Evolutionary conservation across 108 stramenopile species (phyloP).

Genomic region (Nitzschia sp.): DNA sequence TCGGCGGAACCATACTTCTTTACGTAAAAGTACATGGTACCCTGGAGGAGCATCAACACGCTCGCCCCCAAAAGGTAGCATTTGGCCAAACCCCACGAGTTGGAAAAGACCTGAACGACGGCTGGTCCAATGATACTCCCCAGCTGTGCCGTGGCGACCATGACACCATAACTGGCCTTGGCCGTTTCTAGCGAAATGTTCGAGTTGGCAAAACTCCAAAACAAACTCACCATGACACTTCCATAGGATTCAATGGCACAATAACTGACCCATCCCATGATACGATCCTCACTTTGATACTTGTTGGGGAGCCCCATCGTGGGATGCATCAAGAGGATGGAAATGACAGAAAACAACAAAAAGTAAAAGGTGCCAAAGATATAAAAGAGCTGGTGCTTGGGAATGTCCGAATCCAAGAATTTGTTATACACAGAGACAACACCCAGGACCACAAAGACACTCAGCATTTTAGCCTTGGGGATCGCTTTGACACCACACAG

Average conservation of each 20-base stretch:
- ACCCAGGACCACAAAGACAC: slow-evolving; percentile 89
- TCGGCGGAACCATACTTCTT: slow-evolving; percentile 71
- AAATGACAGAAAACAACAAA: slow-evolving; percentile 75
- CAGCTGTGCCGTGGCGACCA: slow-evolving; percentile 94
- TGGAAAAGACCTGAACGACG: slow-evolving; percentile 75
- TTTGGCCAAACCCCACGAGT: slow-evolving; percentile 71
- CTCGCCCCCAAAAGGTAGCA: slow-evolving; percentile 81
- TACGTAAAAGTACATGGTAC: slow-evolving; percentile 92
- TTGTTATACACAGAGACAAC: slow-evolving; percentile 93
- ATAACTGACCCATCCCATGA: slow-evolving; percentile 96
- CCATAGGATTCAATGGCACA: slow-evolving; percentile 96
- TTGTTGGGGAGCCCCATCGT: slow-evolving; percentile 88
- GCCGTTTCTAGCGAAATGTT: slow-evolving; percentile 90
- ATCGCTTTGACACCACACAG: slow-evolving; percentile 91
- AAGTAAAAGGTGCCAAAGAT: slow-evolving; percentile 95
- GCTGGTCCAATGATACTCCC: slow-evolving; percentile 95
- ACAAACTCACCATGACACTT: slow-evolving; percentile 92
- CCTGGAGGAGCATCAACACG: slow-evolving; percentile 84
- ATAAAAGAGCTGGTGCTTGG: slow-evolving; percentile 96
- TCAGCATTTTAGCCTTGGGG: slow-evolving; percentile 94
- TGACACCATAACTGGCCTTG: slow-evolving; percentile 93
- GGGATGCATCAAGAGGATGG: slow-evolving; percentile 77
- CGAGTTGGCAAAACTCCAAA: slow-evolving; percentile 96
- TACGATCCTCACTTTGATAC: slow-evolving; percentile 62
- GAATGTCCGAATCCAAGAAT: slow-evolving; percentile 81